Percentiles rank a stretch among this genome's conserved stretches.
Evolutionary conservation across 768 basidiomycete species (phyloP).

Genomic region (Mycena galopus): DNA sequence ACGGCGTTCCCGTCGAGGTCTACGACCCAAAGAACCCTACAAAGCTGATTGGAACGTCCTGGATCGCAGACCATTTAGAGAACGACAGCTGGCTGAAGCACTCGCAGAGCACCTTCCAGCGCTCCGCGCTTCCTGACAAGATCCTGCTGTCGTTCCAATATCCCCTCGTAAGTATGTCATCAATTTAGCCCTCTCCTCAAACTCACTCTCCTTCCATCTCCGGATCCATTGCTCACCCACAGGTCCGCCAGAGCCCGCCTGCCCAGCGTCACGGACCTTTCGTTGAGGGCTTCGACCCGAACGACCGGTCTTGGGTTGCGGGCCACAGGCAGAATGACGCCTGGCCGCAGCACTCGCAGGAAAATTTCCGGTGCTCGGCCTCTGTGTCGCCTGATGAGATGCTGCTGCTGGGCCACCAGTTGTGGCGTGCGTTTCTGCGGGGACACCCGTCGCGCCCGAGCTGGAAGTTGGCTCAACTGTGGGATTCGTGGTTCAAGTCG

Average conservation of each 20-base stretch:
- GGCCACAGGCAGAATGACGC: not conserved
- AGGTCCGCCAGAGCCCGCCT: too few relatives aligned
- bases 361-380: not conserved
- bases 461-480: too few relatives aligned
- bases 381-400: not conserved
- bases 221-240: too few relatives aligned
- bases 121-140: not conserved
- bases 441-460: too few relatives aligned
- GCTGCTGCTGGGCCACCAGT: conserved; percentile 15
- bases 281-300: too few relatives aligned
- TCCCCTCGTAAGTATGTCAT: too few relatives aligned
- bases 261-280: too few relatives aligned
- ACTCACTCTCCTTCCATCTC: too few relatives aligned
- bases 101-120: not conserved
- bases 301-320: too few relatives aligned
- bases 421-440: conserved; percentile 19
- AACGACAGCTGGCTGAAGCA: not conserved
- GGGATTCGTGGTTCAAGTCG: too few relatives aligned
- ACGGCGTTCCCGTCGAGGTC: not conserved
- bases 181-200: too few relatives aligned
- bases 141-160: too few relatives aligned
- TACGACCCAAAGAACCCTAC: conserved; percentile 1
- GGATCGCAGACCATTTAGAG: not conserved
- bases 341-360: not conserved
- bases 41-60: not conserved